phyloP scores from a whole-genome alignment of 1,139 yeast species.

The Schwanniomyces etchellsii region DNA sequence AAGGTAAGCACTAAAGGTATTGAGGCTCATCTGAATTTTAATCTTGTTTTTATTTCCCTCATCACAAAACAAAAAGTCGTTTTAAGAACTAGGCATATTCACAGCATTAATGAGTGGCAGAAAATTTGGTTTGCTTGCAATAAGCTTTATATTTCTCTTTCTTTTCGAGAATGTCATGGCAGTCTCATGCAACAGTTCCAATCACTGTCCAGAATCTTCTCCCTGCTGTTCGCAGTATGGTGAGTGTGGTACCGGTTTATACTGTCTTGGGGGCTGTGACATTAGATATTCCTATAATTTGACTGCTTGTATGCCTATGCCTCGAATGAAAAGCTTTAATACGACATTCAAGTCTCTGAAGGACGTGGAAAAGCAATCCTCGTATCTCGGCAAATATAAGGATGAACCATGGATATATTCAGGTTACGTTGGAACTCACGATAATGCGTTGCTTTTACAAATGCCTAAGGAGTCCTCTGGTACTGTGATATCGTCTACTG shows the following conservation, averaged over 20 bases:
- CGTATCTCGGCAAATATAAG: slow-evolving; percentile 66
- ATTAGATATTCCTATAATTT: slow-evolving; percentile 57
- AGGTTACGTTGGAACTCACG: slow-evolving; percentile 56
- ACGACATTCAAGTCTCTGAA: slow-evolving; percentile 35
- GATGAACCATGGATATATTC: slow-evolving; percentile 69
- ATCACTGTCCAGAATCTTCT: slow-evolving; percentile 58
- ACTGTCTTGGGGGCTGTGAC: slow-evolving; percentile 82
- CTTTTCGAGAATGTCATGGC: no score
- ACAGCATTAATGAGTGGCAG: no score
- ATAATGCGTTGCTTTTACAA: slow-evolving; percentile 56
- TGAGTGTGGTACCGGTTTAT: slow-evolving; percentile 75
- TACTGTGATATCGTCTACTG: slow-evolving; percentile 74
- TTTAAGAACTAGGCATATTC: no score
- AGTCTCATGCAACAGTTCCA: slow-evolving; percentile 39
- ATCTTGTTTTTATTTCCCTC: no score
- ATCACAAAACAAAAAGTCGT: no score
- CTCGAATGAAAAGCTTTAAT: slow-evolving; percentile 27
- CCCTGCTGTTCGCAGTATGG: slow-evolving; percentile 89
- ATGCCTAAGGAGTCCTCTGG: slow-evolving; percentile 81
- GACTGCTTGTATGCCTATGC: slow-evolving; percentile 65
- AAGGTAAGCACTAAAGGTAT: no score
- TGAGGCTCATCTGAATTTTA: no score
- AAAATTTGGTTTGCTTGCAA: no score
- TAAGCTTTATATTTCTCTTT: no score
- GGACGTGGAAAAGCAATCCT: slow-evolving; percentile 26